These are phyloP conservation scores for Noccaea bulbosa DNA, from an alignment of 345 rosid genomes.

Conservation along the genomic window DNA sequence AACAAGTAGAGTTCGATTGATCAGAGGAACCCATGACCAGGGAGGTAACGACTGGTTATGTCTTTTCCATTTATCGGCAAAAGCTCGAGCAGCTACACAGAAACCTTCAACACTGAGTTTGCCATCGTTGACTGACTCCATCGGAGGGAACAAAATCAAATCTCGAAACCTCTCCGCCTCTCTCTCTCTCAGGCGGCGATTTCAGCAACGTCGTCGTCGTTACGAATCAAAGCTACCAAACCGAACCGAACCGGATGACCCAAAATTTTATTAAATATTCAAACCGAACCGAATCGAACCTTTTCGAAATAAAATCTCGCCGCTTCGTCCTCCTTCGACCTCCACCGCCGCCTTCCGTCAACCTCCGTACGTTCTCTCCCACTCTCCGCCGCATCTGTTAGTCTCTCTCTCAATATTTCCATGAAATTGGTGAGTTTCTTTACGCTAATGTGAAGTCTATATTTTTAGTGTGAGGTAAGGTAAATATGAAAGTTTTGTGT, in stretches of 20 bases:
- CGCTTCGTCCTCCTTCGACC: slow-evolving; percentile 7
- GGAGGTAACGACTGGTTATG: slow-evolving; percentile 48
- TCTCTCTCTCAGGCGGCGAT: neutral
- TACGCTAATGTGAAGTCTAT: neutral
- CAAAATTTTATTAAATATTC: neutral
- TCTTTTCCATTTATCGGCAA: slow-evolving; percentile 60
- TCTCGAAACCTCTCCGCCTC: slow-evolving; percentile 7
- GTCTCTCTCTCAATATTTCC: slow-evolving; percentile 21
- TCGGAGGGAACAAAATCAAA: slow-evolving; percentile 1
- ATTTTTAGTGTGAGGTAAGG: slow-evolving; percentile 4
- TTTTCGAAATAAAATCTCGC: slow-evolving; percentile 25
- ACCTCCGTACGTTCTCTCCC: neutral
- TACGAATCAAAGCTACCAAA: neutral
- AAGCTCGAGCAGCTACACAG: slow-evolving; percentile 49
- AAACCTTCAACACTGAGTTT: slow-evolving; percentile 57
- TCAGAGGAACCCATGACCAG: slow-evolving; percentile 60
- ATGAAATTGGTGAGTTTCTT: slow-evolving; percentile 67
- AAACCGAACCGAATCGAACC: slow-evolving; percentile 1
- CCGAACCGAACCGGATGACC: neutral
- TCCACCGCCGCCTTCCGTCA: slow-evolving; percentile 21
- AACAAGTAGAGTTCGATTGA: slow-evolving; percentile 43
- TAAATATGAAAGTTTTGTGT: slow-evolving; percentile 23
- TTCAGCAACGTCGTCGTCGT: neutral
- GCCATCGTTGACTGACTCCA: slow-evolving; percentile 57
- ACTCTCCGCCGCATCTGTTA: neutral